phyloP scores from a whole-genome alignment of 225 moss, liverwort and hornwort species.

The Ulota crispa region DNA sequence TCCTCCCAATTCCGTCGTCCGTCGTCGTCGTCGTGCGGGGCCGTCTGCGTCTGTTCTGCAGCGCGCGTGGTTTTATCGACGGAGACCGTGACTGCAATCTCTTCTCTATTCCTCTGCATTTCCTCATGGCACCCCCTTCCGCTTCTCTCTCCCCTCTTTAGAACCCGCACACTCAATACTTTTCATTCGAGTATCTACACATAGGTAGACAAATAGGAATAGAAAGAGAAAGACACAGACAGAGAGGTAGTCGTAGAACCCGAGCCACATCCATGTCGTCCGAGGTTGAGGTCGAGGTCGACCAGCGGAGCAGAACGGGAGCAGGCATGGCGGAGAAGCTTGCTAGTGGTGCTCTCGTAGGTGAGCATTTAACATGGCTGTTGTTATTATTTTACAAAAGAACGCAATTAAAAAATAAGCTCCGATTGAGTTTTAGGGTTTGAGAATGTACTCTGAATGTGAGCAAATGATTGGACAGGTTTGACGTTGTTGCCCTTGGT shows the following conservation, averaged over 20 bases:
- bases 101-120: neutral
- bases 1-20: neutral
- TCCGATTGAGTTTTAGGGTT: slow-evolving; percentile 38
- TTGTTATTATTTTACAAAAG: too few species aligned
- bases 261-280: slow-evolving; percentile 38
- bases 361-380: slow-evolving; percentile 13
- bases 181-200: neutral
- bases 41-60: neutral
- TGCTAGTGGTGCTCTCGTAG: slow-evolving; percentile 70
- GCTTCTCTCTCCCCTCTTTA: neutral
- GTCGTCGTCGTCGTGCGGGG: slow-evolving; percentile 1
- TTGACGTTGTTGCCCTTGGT: slow-evolving; percentile 87
- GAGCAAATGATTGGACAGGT: slow-evolving; percentile 46
- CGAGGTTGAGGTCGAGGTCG: slow-evolving; percentile 28
- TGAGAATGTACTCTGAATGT: slow-evolving; percentile 23
- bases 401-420: neutral
- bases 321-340: slow-evolving; percentile 61
- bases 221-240: neutral
- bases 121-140: slow-evolving; percentile 19
- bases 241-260: neutral
- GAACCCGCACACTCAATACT: neutral
- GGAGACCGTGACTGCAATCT: slow-evolving; percentile 1
- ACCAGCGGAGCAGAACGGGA: slow-evolving; percentile 1
- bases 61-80: slow-evolving; percentile 15
- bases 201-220: neutral